These are phyloP conservation scores for Solanum virginianum DNA, from an alignment of 257 asterid species.

Conservation along the genomic window DNA sequence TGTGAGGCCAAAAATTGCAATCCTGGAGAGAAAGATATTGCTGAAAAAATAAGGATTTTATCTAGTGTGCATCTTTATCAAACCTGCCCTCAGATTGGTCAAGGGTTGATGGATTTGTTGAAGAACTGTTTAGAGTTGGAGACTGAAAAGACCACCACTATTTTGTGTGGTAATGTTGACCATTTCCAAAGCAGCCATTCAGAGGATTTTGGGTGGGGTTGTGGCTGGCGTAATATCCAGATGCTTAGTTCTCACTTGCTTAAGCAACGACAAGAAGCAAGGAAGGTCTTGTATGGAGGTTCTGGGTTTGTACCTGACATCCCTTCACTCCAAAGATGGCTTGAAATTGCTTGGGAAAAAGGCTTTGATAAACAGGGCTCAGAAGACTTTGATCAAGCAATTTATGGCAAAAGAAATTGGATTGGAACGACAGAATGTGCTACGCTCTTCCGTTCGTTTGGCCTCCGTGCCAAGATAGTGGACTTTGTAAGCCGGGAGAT, in stretches of 20 bases:
- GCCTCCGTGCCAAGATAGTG: conserved; percentile 72
- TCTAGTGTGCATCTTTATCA: conserved; percentile 32
- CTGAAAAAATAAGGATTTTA: conserved; percentile 20
- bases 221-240: conserved; percentile 98
- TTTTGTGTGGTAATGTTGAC: conserved; percentile 60
- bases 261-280: conserved; percentile 45
- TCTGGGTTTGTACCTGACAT: conserved; percentile 69
- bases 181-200: conserved; percentile 53
- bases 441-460: conserved; percentile 74
- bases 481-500: conserved; percentile 49
- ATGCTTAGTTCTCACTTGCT: conserved; percentile 88
- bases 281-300: conserved; percentile 60
- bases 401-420: conserved; percentile 64
- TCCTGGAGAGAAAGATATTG: conserved; percentile 6
- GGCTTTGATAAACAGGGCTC: conserved; percentile 73
- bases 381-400: conserved; percentile 41
- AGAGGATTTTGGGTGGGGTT: conserved; percentile 84
- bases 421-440: conserved; percentile 95
- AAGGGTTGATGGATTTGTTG: conserved; percentile 44
- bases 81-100: conserved; percentile 23
- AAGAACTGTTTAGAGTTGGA: conserved; percentile 58
- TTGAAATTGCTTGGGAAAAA: conserved; percentile 74
- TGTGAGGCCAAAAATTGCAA: conserved; percentile 3
- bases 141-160: conserved; percentile 25
- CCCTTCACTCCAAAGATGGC: conserved; percentile 72